These are phyloP conservation scores for Hawksworthiomyces lignivorus DNA, from an alignment of 2,329 filamentous ascomycete species.

Conservation along the genomic window DNA sequence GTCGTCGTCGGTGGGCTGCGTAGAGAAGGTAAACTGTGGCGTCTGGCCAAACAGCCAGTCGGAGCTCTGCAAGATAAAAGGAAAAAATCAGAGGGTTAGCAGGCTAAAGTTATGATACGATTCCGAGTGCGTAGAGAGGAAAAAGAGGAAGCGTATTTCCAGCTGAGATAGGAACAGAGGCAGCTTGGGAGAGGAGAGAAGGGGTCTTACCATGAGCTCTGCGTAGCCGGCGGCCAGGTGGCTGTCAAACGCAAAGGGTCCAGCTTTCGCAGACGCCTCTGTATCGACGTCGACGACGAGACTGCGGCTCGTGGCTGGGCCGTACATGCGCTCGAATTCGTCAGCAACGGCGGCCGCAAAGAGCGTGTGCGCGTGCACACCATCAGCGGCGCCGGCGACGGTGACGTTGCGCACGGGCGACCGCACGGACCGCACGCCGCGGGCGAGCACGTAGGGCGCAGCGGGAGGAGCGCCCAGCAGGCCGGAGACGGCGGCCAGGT, in stretches of 20 bases:
- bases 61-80: conserved; percentile 35
- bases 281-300: conserved; percentile 43
- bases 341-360: conserved; percentile 50
- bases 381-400: conserved; percentile 23
- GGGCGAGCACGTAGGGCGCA: conserved; percentile 65
- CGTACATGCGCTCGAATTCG: conserved; percentile 64
- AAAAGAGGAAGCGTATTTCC: no score
- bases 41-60: conserved; percentile 83
- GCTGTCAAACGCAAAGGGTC: conserved; percentile 35
- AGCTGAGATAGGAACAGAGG: no score
- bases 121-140: no score
- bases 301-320: conserved; percentile 25
- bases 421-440: conserved; percentile 85
- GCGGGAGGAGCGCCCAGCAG: conserved; percentile 69
- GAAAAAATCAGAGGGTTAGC: not conserved
- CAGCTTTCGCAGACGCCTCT: conserved; percentile 33
- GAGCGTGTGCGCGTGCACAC: conserved; percentile 14
- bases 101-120: no score
- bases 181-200: not conserved
- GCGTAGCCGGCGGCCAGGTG: conserved; percentile 46
- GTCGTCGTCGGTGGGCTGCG: conserved; percentile 50
- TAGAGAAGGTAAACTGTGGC: conserved; percentile 69
- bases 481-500: conserved; percentile 59
- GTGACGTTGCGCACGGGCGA: conserved; percentile 72
- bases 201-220: conserved; percentile 37